These are phyloP conservation scores for Rhodotorula toruloides DNA, from an alignment of 768 basidiomycete genomes.

Conservation along the genomic window DNA sequence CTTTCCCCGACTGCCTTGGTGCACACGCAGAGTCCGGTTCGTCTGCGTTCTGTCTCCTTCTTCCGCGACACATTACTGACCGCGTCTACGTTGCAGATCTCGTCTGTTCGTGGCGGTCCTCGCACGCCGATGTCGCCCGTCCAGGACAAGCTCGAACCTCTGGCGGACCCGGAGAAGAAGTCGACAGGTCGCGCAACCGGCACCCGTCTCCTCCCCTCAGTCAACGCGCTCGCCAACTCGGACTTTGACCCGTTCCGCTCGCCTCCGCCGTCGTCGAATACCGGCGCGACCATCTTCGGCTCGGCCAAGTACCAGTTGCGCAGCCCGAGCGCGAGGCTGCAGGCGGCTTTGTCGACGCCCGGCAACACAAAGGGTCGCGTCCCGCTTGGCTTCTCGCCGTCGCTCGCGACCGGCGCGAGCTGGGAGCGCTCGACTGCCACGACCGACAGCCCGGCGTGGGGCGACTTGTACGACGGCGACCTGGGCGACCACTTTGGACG, in stretches of 20 bases:
- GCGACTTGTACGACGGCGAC: background rate
- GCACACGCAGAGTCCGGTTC: conserved; percentile 36
- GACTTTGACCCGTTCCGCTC: conserved; percentile 33
- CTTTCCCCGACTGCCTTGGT: conserved; percentile 23
- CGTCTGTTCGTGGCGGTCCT: conserved; percentile 33
- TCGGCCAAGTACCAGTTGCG: conserved; percentile 14
- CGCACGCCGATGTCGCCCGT: conserved; percentile 32
- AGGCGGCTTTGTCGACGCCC: conserved; percentile 15
- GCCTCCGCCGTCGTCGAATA: conserved; percentile 9
- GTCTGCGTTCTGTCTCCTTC: background rate
- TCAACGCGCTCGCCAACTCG: conserved; percentile 32
- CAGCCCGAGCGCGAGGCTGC: conserved; percentile 20
- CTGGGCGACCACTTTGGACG: conserved; percentile 16
- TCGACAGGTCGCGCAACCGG: background rate
- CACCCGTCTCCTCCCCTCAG: conserved; percentile 26
- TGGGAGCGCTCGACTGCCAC: conserved; percentile 5
- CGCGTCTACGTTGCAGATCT: conserved; percentile 11
- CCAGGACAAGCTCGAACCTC: conserved; percentile 18
- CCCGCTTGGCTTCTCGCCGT: conserved; percentile 27
- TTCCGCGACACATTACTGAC: background rate
- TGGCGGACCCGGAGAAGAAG: conserved; percentile 28
- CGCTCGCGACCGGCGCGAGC: conserved; percentile 15
- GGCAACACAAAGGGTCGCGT: conserved; percentile 10
- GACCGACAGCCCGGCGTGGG: background rate
- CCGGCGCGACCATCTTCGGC: background rate